Base-by-base conservation (phyloP, 257 asterid genomes). In the Eucommia ulmoides region DNA sequence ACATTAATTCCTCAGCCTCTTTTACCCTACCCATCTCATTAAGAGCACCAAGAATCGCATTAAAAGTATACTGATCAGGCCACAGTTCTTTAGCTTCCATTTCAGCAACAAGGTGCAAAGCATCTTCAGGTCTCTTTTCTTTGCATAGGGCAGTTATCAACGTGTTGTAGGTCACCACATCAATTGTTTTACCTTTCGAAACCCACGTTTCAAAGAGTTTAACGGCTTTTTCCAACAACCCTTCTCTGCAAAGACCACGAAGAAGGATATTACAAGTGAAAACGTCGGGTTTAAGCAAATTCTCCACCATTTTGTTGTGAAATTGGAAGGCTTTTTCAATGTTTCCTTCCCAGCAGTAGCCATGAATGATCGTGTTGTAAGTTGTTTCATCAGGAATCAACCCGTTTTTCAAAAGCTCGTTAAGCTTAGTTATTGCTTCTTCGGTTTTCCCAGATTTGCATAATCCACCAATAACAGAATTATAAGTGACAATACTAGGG, bases 211-310 rank as follows among this genome's bases (percentile, higher is more conserved):
- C 49, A 56, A 81, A 88, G 64, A 88, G 80, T 33, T 72, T 74
- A 55, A 74, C 54, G 20, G 93, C 97, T 53, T 88, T 88, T 61
- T 75, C 92, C 3, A 88, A 77, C 97, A 76, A 78, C 54, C 82
- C 79, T 68, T 68, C 83, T 48, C 23, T 61, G 71, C 95, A 88
- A 23, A 88, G 67, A 29, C 97, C 93, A 15, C 47, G 66, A 52
- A 88, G 92, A 60, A 88, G 89, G 62, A 81, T 75, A 77, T 88
- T 88, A 74, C 75, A 69, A 0, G 97, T 88, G 50, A 70, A 79
- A 19, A 65, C 44, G 55, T 72, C 84, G 2, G 95, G 93, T 41
- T 81, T 81, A 42, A 88, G 77, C 7, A 82, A 76, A 51, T 69
- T 68, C 63, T 83, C 82, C 41, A 80, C 74, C 97, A 87, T 80